These are phyloP conservation scores for Nakazawaea populi DNA, from an alignment of 805 yeast species.

Conservation along the genomic window DNA sequence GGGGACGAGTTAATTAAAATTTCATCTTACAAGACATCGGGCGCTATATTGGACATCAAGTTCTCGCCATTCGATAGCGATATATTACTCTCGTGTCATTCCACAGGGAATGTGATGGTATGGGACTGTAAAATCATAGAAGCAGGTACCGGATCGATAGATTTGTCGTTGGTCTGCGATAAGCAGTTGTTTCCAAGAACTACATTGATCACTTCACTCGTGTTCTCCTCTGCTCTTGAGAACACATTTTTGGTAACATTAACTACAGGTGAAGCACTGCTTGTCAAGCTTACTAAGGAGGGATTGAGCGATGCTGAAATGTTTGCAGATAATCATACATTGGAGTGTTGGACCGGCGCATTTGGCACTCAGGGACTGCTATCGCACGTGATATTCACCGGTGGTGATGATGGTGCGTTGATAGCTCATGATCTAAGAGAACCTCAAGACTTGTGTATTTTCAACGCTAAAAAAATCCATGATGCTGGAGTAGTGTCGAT, in stretches of 20 bases:
- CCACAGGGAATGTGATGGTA: conserved; percentile 65
- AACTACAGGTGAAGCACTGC: conserved; percentile 59
- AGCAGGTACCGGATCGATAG: conserved; percentile 13
- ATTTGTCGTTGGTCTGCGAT: conserved; percentile 21
- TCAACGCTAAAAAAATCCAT: conserved; percentile 50
- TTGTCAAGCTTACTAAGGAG: conserved; percentile 27
- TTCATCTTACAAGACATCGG: conserved; percentile 29
- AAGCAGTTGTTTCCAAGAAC: conserved; percentile 42
- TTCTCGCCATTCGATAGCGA: conserved; percentile 48
- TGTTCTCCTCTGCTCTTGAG: conserved; percentile 41
- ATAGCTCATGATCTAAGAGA: conserved; percentile 65
- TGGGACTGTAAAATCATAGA: conserved; percentile 43
- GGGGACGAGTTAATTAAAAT: conserved; percentile 18
- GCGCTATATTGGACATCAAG: conserved; percentile 78
- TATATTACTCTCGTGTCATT: conserved; percentile 60
- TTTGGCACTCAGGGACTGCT: conserved; percentile 55
- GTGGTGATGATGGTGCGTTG: conserved; percentile 83
- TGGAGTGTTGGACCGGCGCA: conserved; percentile 88
- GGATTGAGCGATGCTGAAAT: conserved; percentile 12
- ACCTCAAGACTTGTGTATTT: conserved; percentile 25
- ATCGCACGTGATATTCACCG: conserved; percentile 61
- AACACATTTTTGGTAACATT: conserved; percentile 47
- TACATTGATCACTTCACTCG: conserved; percentile 57
- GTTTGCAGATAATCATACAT: conserved; percentile 44
- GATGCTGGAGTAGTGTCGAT: conserved; percentile 91